Percentiles rank a stretch among this genome's conserved stretches.
These are phyloP conservation scores for Exutisphaerella laricina DNA, from an alignment of 2,329 filamentous ascomycete genomes.

Conservation along the genomic window DNA sequence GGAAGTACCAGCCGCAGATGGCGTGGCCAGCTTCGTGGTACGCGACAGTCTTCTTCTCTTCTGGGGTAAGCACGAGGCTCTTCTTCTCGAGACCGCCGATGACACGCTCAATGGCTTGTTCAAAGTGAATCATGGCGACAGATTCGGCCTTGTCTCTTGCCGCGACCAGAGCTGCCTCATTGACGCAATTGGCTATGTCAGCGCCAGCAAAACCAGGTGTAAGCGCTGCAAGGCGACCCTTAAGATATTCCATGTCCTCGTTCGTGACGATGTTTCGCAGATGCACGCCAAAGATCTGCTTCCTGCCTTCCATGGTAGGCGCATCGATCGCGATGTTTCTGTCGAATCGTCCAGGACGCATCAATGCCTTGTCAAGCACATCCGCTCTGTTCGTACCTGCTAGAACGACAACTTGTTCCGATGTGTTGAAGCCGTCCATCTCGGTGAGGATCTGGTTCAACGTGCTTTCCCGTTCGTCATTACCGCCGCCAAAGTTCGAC, in stretches of 20 bases:
- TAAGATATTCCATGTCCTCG: conserved; percentile 81
- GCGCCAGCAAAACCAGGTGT: conserved; percentile 96
- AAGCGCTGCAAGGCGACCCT: conserved; percentile 81
- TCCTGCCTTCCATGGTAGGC: conserved; percentile 92
- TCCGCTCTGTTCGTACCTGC: conserved; percentile 96
- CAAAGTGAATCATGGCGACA: conserved; percentile 86
- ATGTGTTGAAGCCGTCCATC: conserved; percentile 99
- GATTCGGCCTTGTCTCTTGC: conserved; percentile 74
- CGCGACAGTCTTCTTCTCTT: conserved; percentile 92
- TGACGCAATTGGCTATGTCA: conserved; percentile 97
- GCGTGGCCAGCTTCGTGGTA: conserved; percentile 98
- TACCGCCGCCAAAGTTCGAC: conserved; percentile 77
- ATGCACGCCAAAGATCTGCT: conserved; percentile 94
- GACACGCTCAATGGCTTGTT: conserved; percentile 95
- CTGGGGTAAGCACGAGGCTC: conserved; percentile 83
- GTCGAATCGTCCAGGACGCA: conserved; percentile 95
- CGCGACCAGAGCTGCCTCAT: conserved; percentile 93
- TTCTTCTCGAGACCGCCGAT: conserved; percentile 97
- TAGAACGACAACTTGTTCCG: conserved; percentile 91
- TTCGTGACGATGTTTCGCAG: conserved; percentile 89
- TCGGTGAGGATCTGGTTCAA: conserved; percentile 98
- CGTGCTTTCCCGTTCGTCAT: conserved; percentile 94
- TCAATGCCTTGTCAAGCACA: conserved; percentile 87
- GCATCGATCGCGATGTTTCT: conserved; percentile 92
- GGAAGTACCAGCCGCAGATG: conserved; percentile 97